Evolutionary conservation across 805 yeast genomes (phyloP).

Genomic region (Metschnikowia arizonensis): DNA sequence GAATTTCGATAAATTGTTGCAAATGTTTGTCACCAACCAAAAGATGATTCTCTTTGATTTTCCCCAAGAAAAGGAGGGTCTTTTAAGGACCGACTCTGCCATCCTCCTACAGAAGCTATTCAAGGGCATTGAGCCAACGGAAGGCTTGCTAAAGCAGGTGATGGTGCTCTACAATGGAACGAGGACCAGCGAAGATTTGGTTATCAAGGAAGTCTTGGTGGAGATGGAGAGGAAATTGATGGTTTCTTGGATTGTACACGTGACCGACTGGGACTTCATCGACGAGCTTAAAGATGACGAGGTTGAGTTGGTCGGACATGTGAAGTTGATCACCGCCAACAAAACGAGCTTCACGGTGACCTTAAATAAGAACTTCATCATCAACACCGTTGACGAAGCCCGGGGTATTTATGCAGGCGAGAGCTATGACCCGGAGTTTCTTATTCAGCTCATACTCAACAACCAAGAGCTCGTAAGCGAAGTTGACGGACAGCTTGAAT

Average conservation of each 20-base stretch:
- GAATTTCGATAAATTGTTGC: conserved; percentile 53
- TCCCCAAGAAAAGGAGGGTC: conserved; percentile 19
- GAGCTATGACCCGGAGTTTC: conserved; percentile 66
- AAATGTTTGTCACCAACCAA: conserved; percentile 57
- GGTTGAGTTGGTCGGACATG: conserved; percentile 44
- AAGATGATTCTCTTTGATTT: conserved; percentile 29
- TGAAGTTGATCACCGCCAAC: conserved; percentile 44
- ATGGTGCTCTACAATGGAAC: conserved; percentile 60
- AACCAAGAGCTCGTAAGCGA: conserved; percentile 56
- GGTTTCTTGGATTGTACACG: conserved; percentile 61
- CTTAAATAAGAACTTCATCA: conserved; percentile 46
- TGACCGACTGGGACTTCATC: conserved; percentile 62
- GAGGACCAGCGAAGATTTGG: conserved; percentile 51
- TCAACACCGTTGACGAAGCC: conserved; percentile 40
- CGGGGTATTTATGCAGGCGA: conserved; percentile 23
- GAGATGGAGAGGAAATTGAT: conserved; percentile 51
- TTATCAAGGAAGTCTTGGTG: conserved; percentile 54
- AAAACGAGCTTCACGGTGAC: conserved; percentile 46
- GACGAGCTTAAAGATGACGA: conserved; percentile 41
- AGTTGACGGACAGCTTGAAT: conserved; percentile 23
- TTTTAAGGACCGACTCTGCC: conserved; percentile 40
- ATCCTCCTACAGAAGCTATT: conserved; percentile 49
- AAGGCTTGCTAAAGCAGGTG: conserved; percentile 46
- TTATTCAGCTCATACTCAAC: conserved; percentile 56
- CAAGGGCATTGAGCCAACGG: conserved; percentile 42